Evolutionary conservation across 2,329 filamentous ascomycete species (phyloP), one percentile per base, ranked within the genome.

Genomic region (Aspergillus aculeatinus): DNA sequence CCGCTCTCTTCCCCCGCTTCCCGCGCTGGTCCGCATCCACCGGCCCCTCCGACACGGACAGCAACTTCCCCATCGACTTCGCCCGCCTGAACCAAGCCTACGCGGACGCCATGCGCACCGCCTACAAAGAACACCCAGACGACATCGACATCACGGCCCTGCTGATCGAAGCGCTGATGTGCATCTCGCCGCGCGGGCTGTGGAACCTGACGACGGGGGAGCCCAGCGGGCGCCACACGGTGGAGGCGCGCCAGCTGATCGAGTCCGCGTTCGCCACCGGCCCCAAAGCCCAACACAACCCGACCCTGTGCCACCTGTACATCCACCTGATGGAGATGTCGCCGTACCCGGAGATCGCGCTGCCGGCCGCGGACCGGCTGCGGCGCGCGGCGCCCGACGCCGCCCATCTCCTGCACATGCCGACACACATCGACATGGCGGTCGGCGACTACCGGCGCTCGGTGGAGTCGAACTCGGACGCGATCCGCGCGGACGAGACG

Each of bases 281-380:
- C 78, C 76, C 3, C 33, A 5, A 4, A 3, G 83, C 79, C 0
- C 71, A 79, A 5, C 65, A 76, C 1, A 90, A 95, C 67, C 87
- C 89, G 0, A 90, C 89, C 0, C 75, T 92, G 0, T 79, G 91
- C 1, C 89, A 92, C 70, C 76, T 92, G 44, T 91, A 92, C 72
- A 89, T 91, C 31, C 89, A 91, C 65, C 80, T 90, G 5, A 88
- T 90, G 81, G 89, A 92, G 69, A 91, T 91, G 89, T 91, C 88
- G 0, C 76, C 79, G 0, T 81, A 77, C 0, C 88, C 89, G 0
- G 89, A 90, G 68, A 70, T 73, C 1, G 89, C 86, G 1, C 70
- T 90, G 10, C 77, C 82, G 0, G 79, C 83, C 0, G 88, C 88
- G 12, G 82, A 91, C 67, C 77, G 63, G 25, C 79, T 92, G 12